Evolutionary conservation across 2,329 filamentous ascomycete species (phyloP), one percentile per base, ranked within the genome.

Genomic region (Apiospora marii): DNA sequence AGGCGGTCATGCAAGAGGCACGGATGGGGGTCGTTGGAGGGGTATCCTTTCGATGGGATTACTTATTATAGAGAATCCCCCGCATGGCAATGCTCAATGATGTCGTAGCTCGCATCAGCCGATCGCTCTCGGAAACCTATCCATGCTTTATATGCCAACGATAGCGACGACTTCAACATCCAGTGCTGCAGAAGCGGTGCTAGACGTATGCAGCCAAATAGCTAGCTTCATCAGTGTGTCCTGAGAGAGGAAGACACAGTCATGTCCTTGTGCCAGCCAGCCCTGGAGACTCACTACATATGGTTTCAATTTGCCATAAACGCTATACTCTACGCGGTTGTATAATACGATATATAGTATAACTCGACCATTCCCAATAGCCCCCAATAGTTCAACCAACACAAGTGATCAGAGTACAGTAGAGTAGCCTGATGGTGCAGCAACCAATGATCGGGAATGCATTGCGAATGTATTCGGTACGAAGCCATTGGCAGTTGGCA

Each of bases 1-100:
- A 30, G 24, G 19, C 41, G 58, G 19, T 34, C 58, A 64, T 64
- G 58, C 58, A 64, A 8, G 58, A 64, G 34, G 34, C 58, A 64
- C 58, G 34, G 58, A 64, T 41, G 30, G 58, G 58, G 58, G 58
- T 12, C 30, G 19, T 64, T 12, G 58, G 58, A 64, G 34, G 58
- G 58, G 58, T 64, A 41, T 64, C 34, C 22, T 37, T 34, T 41
- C 58, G 34, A 64, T 64, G 34, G 10, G 0, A 64, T 41, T 41
- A n/a, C 58, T 41, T 41, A 64, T 41, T 64, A 64, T 64, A 64
- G 58, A 37, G 58, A 64, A 37, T n/a, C 34, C 58, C 58, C 58
- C 58, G 34, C 58, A 41, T n/a, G 58, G 22, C 8, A 13, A 64
- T 64, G 58, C 53, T 64, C 34, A 41, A 37, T 64, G 30, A 64